Evolutionary conservation across 1,284 basidiomycete genomes (phyloP).

Genomic region (Pseudozyma flocculosa): DNA sequence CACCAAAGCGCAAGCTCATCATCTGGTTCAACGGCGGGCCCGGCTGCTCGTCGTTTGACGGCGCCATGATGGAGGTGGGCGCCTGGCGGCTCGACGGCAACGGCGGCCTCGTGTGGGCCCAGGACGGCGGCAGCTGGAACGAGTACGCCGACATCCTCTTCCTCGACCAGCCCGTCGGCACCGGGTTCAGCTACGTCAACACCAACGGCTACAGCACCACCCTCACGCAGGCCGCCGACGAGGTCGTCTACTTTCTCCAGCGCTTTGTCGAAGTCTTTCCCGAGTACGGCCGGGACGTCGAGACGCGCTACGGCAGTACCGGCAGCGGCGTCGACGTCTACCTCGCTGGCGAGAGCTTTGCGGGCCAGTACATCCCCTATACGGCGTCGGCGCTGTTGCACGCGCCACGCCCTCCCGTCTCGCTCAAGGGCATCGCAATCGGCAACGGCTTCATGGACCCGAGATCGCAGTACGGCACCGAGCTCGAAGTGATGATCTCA

Average conservation of each 20-base stretch:
- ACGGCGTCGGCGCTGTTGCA: conserved; percentile 76
- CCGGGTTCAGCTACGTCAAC: conserved; percentile 85
- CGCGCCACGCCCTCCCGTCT: conserved; percentile 64
- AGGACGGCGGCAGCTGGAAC: conserved; percentile 88
- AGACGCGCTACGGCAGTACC: conserved; percentile 24
- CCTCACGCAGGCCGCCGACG: conserved; percentile 69
- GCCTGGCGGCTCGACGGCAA: conserved; percentile 76
- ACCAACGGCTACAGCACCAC: conserved; percentile 79
- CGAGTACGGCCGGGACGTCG: conserved; percentile 65
- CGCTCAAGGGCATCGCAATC: conserved; percentile 79
- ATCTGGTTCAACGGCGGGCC: conserved; percentile 98
- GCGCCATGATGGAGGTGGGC: conserved; percentile 95
- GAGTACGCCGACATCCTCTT: conserved; percentile 97
- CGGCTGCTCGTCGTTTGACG: conserved; percentile 95
- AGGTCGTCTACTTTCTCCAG: conserved; percentile 78
- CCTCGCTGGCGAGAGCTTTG: conserved; percentile 21
- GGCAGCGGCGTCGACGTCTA: conserved; percentile 72
- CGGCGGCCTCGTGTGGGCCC: conserved; percentile 70
- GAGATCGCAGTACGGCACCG: conserved; percentile 81
- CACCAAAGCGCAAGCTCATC: conserved; percentile 82
- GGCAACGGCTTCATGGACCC: conserved; percentile 98
- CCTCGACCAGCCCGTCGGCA: conserved; percentile 95
- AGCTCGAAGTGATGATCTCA: conserved; percentile 81
- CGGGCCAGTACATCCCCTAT: conserved; percentile 49
- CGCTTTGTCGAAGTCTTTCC: conserved; percentile 91